Evolutionary conservation across 805 yeast species (phyloP), one percentile per base, ranked within the genome.

Genomic region (Lachancea quebecensis): DNA sequence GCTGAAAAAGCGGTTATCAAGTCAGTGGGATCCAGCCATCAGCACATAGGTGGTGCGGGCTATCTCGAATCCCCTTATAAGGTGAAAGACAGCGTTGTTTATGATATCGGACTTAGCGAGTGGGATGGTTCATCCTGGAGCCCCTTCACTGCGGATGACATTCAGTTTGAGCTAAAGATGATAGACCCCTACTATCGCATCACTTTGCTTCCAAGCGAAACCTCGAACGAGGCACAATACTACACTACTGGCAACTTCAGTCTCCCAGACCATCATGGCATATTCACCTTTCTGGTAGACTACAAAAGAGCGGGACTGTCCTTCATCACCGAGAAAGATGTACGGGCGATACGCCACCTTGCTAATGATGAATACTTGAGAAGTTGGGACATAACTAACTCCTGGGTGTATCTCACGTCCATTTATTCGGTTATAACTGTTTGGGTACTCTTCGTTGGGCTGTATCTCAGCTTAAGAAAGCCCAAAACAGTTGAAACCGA

Each of bases 201-300:
- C 47, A 79, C 74, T 49, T 68, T 93, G 57, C 54, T 64, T 15
- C 71, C 74, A 27, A 59, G 70, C 37, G 71, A 71, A 9, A 63
- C 69, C 2, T 67, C 67, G 28, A 68, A 67, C 10, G 58, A 56
- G 2, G 64, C 69, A 4, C 65, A 73, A n/a, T 82, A 79, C 57
- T 81, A 78, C 57, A 67, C 66, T 16, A 70, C 77, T 15, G 67
- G 66, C 12, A 66, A 70, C 42, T 88, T 93, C 66, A 74, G 74
- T 39, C 67, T 88, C 33, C 99, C 99, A 17, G 97, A 91, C 65
- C 96, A 89, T 59, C 96, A 93, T 66, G 99, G 99, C 46, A 85
- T 93, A 77, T 93, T 89, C 69, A 85, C 96, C 2, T 89, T 86
- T 63, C 74, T 74, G 50, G 73, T 85, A 38, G 83, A 85, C 56